Evolutionary conservation across 371 early-diverging fungal genomes (phyloP), one percentile per base, ranked within the genome.

Genomic region (Mucor mucedo): DNA sequence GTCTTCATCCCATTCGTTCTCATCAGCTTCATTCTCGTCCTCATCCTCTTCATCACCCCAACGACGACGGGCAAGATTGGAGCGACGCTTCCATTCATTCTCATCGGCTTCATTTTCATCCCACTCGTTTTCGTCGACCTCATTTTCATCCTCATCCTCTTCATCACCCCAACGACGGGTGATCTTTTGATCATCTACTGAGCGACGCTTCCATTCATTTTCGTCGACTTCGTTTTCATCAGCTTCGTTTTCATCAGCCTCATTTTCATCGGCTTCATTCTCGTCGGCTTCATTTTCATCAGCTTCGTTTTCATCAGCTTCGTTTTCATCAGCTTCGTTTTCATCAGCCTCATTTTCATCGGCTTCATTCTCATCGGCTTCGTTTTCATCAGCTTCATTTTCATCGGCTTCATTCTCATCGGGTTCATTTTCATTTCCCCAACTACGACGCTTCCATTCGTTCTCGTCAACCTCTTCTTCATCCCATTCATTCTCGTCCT

Each of bases 291-390:
- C 48, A 2, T 47, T 27, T 21, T 47, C 48, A 27, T 42, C 44
- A 1, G 10, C 44, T 42, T 42, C 44, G 1, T 47, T n/a, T 39
- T 14, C 35, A 5, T 50, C 47, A 4, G 47, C 47, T 47, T 47
- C 47, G 9, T 47, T 47, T 21, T 47, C 59, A 10, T 65, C 59
- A 9, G 49, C 52, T 16, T 64, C 65, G 16, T 63, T 42, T 14
- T 27, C 29, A 33, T 64, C 58, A 5, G 13, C 28, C 0, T 58
- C 52, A 27, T 60, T 28, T 35, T 63, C 64, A 33, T 58, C 49
- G 3, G 54, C 62, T 16, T 55, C 62, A 6, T 63, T 56, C 7
- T 57, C 58, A 21, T 27, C n/a, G 0, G 48, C 48, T 47, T 47
- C 48, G 13, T 63, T 56, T 16, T 57, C 58, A 21, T 27, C n/a